phyloP scores from a whole-genome alignment of 129 eudicot genomes.

The Tanacetum coccineum region DNA sequence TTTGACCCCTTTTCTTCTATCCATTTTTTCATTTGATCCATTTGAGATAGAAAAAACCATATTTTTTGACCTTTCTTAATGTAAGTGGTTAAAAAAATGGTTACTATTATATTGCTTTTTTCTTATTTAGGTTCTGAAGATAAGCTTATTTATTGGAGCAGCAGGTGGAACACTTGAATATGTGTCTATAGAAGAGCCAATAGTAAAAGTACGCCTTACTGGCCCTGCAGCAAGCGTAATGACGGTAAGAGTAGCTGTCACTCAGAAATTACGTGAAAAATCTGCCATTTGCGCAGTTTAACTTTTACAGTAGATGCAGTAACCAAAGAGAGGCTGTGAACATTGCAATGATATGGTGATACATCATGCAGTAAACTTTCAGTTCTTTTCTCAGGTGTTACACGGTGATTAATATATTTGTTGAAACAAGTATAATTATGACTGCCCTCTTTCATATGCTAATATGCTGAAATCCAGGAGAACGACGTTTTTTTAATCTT shows the following conservation, averaged over 20 bases:
- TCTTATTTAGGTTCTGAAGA: conserved; percentile 82
- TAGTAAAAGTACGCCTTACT: conserved; percentile 75
- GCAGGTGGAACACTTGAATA: conserved; percentile 90
- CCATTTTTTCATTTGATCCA: background rate
- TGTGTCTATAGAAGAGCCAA: conserved; percentile 88
- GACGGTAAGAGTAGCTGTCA: conserved; percentile 91
- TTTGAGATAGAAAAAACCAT: background rate
- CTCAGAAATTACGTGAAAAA: conserved; percentile 53
- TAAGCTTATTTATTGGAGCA: conserved; percentile 87
- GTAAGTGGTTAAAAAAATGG: background rate
- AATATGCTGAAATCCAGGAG: too few species aligned
- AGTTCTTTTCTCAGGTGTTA: conserved; percentile 23
- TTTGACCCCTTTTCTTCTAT: background rate
- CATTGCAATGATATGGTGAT: conserved; percentile 18
- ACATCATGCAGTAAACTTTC: conserved; percentile 8
- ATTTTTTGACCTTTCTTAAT: background rate
- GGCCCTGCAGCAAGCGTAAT: conserved; percentile 98
- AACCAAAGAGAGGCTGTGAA: background rate
- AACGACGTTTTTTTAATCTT: background rate
- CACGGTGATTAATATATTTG: conserved; percentile 17
- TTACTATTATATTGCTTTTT: background rate
- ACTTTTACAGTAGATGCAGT: too few species aligned
- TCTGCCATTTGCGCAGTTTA: too few species aligned
- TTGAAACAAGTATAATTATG: conserved; percentile 9
- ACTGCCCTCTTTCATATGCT: background rate